Base-by-base conservation (phyloP, 2,329 filamentous ascomycete species). In the Elsinoe perseae region DNA sequence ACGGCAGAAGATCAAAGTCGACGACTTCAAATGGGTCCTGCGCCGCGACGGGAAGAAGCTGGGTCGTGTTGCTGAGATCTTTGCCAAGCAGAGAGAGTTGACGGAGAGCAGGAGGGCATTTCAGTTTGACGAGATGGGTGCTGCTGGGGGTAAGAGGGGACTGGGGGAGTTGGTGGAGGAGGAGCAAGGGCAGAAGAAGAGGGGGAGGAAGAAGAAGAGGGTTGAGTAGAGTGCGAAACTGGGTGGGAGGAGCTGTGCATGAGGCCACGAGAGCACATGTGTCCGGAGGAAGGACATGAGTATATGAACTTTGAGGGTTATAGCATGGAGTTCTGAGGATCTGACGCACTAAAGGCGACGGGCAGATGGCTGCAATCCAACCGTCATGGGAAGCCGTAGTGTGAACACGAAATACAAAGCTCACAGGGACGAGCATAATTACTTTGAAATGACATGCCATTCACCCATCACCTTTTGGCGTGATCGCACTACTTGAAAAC, bases 1-100 rank as follows among this genome's bases (percentile, higher is more conserved):
- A 0, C 87, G 93, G 1, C 89, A 95, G 66, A 98, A 98, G 74
- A 90, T 98, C 73, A 98, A 98, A 71, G 88, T 95, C 66, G 92
- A 96, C 66, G 93, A 98, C 72, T 95, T 98, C 74, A 90, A 95
- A 67, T 98, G 95, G 72, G 89, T 90, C 36, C 82, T 97, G 63
- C 82, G 93, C 28, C 83, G 87, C 61, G 95, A 97, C 66, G 85
- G 87, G 7, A 77, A 81, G 58, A 95, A 95, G 69, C 77, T 97
- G 42, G 93, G 93, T 50, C 84, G 92, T 65, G 90, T 97, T 56
- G 84, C 89, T 68, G 90, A 95, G 74, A 82, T 95, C 66, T 80
- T 95, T 62, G 86, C 89, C 71, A 91, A 92, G 77, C 89, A 95
- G 64, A 85, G 85, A 68, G 84, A 90, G 67, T 83, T 97, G 60